Base-by-base conservation (phyloP, 345 rosid genomes). In the Heritiera fomes region DNA sequence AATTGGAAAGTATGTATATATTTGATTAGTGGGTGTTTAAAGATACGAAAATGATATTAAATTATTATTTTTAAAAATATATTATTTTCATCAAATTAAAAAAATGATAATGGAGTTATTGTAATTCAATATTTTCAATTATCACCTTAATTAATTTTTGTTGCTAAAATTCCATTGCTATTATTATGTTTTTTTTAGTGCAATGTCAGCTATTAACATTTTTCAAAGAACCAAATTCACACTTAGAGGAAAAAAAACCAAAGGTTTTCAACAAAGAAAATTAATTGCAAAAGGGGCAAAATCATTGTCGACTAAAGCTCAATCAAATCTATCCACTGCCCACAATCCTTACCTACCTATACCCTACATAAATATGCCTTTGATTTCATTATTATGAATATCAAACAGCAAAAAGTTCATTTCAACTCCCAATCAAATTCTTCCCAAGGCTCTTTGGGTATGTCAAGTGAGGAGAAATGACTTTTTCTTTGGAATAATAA, bases 231-330 rank as follows among this genome's bases (percentile, higher is more conserved):
- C 73, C 81, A 58, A 43, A 73, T 81, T 84, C 15, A 6, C 10
- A 53, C 28, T 55, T 11, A 30, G 11, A 56, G n/a, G 8, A 74
- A 20, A 28, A 46, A 34, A 34, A 34, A 34, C 66, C 8, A 72
- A 49, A 56, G 34, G 68, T 76, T 79, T 75, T 78, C 80, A 81
- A 78, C 78, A 78, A 46, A 40, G 9, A 55, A 74, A 76, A 80
- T 65, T 47, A 73, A 81, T 75, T 23, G 55, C 78, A 61, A 84
- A 82, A 82, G 86, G 67, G 68, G 82, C 75, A 71, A 71, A 71
- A 83, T 82, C 79, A 75, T 83, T 87, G 85, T 84, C 84, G 75
- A 77, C 86, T 40, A 87, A 87, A 82, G 82, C 58, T 30, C 23
- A 45, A 77, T 86, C 81, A 79, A 71, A 66, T 60, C 65, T 5